Evolutionary conservation across 2,329 filamentous ascomycete genomes (phyloP).

Genomic region (Tolypocladium amazonense): DNA sequence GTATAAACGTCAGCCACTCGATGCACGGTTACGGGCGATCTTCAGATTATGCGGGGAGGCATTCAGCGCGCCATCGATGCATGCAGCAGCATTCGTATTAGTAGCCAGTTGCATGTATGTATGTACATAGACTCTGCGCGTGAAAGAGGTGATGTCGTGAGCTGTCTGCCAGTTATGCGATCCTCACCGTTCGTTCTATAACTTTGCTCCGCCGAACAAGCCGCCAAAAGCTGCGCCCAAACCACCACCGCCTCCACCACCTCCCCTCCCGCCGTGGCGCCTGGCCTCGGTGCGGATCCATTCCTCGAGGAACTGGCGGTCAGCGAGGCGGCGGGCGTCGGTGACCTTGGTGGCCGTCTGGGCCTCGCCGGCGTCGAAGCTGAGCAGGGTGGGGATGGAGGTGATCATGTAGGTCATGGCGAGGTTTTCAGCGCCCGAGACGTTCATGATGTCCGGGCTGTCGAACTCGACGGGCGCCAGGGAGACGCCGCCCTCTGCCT

Average conservation of each 20-base stretch:
- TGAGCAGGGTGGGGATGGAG: constrained; percentile 45
- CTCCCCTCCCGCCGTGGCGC: constrained; percentile 32
- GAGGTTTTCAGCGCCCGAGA: constrained; percentile 21
- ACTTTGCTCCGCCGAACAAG: constrained; percentile 25
- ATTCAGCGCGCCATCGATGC: neutral
- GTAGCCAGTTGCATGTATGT: neutral
- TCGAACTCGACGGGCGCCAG: constrained; percentile 46
- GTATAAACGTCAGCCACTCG: neutral
- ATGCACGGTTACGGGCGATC: neutral
- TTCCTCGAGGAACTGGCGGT: constrained; percentile 37
- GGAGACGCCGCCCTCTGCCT: constrained; percentile 44
- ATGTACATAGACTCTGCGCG: neutral
- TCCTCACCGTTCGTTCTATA: neutral
- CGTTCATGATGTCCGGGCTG: constrained; percentile 41
- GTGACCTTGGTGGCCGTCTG: constrained; percentile 36
- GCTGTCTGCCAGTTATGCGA: neutral
- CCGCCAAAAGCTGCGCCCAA: constrained; percentile 23
- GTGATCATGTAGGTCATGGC: constrained; percentile 48
- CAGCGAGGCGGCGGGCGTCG: constrained; percentile 36
- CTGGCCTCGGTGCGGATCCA: constrained; percentile 43
- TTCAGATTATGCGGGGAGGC: neutral
- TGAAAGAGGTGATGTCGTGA: neutral
- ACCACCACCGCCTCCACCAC: constrained; percentile 24
- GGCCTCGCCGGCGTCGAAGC: constrained; percentile 45
- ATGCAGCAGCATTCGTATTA: neutral